phyloP scores from a whole-genome alignment of 768 basidiomycete species.

The Leucogyrophana mollusca region DNA sequence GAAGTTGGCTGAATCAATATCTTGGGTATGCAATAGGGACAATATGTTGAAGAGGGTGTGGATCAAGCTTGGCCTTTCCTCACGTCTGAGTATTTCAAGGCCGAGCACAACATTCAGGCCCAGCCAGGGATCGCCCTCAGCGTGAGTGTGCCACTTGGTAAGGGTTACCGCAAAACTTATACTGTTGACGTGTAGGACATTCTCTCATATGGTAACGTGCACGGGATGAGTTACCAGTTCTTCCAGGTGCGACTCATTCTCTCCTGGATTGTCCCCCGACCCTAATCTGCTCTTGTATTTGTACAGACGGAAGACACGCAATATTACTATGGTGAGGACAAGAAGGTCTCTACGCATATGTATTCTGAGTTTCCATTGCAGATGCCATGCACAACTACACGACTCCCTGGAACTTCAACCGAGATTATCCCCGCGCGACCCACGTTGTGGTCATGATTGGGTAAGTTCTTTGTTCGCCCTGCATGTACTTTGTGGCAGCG shows the following conservation, averaged over 20 bases:
- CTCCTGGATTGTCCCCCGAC: not conserved
- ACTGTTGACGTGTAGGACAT: conserved; percentile 38
- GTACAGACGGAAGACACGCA: conserved; percentile 55
- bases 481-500: not conserved
- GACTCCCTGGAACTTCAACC: conserved; percentile 54
- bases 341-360: not conserved
- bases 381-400: conserved; percentile 53
- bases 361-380: conserved; percentile 22
- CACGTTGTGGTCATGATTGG: conserved; percentile 60
- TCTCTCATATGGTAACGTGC: conserved; percentile 50
- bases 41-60: conserved; percentile 52
- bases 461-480: conserved; percentile 22
- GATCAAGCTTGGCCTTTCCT: conserved; percentile 59
- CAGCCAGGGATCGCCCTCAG: conserved; percentile 54
- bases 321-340: conserved; percentile 35
- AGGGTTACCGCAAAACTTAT: not conserved
- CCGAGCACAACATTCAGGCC: conserved; percentile 50
- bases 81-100: conserved; percentile 48
- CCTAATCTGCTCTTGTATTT: not conserved
- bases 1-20: not conserved
- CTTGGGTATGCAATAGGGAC: conserved; percentile 39
- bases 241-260: conserved; percentile 36
- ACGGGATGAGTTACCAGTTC: conserved; percentile 45
- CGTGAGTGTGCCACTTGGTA: conserved; percentile 21
- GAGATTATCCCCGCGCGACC: conserved; percentile 45